Evolutionary conservation across 306 rosid genomes (phyloP).

Genomic region (Prunus fruticosa): DNA sequence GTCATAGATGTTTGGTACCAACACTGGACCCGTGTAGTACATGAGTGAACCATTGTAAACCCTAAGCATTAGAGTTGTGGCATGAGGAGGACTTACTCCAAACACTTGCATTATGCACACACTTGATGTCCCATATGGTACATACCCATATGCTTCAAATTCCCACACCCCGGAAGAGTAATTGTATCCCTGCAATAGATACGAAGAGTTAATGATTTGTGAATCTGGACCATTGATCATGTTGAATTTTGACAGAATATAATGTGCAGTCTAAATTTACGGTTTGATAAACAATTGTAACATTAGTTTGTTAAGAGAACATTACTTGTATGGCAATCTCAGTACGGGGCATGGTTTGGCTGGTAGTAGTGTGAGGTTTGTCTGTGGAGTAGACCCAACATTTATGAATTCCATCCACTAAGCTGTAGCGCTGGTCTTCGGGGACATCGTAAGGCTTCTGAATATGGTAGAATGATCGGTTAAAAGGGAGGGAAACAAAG

Average conservation of each 20-base stretch:
- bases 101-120: slow-evolving; percentile 51
- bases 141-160: slow-evolving; percentile 50
- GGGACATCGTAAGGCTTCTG: slow-evolving; percentile 28
- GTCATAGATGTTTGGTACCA: slow-evolving; percentile 30
- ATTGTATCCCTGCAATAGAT: slow-evolving; percentile 28
- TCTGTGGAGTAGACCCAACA: slow-evolving; percentile 35
- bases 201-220: not conserved
- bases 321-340: slow-evolving; percentile 8
- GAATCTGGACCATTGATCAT: too few relatives aligned
- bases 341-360: slow-evolving; percentile 1
- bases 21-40: slow-evolving; percentile 14
- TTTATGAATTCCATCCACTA: slow-evolving; percentile 25
- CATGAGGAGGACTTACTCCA: slow-evolving; percentile 30
- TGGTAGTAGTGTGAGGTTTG: slow-evolving; percentile 28
- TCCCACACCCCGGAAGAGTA: slow-evolving; percentile 49
- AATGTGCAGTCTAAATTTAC: too few relatives aligned
- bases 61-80: slow-evolving; percentile 41
- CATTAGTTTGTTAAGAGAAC: too few relatives aligned
- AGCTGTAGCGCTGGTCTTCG: slow-evolving; percentile 17
- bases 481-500: slow-evolving; percentile 18
- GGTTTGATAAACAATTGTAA: too few relatives aligned
- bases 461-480: not conserved
- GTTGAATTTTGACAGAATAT: too few relatives aligned
- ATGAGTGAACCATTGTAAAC: slow-evolving; percentile 40
- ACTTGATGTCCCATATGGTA: slow-evolving; percentile 40